Evolutionary conservation across 2,329 filamentous ascomycete genomes (phyloP), one percentile per base, ranked within the genome.

Genomic region (Verticillium klebahnii): DNA sequence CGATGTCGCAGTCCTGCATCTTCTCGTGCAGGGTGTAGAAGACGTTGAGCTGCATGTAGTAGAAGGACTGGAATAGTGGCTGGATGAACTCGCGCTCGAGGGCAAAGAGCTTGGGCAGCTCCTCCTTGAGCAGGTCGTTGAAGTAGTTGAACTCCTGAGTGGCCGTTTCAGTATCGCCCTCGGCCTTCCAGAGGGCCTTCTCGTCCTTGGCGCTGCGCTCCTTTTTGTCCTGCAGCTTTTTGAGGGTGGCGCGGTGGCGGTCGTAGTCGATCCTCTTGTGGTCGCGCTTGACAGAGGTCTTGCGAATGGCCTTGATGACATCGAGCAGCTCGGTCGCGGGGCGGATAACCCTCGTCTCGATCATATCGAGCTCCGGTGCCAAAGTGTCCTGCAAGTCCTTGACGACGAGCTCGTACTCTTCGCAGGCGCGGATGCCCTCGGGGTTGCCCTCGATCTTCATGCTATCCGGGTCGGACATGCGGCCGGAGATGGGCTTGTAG

Each of bases 21-120:
- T 89, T 92, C 77, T 98, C 94, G 75, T 99, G 95, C 60, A 99
- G 83, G 1, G 95, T 99, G 78, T 99, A 99, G 76, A 98, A 99
- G 67, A 99, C 92, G 76, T 99, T 99, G 67, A 99, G 86, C 77
- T 99, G 95, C 95, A 99, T 99, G 82, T 98, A 99, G 79, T 99
- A 99, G 80, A 99, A 99, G 11, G 92, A 96, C 75, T 98, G 95
- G 83, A 99, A 99, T 8, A 99, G 86, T 2, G 95, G 95, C 68
- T 92, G 89, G 75, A 99, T 99, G 75, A 99, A 98, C 75, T 98
- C 90, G 66, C 89, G 86, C 76, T 99, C 95, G 19, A 99, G 86
- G 8, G 80, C 76, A 76, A 99, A 99, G 12, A 99, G 85, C 75
- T 93, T 92, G 32, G 95, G 95, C 65, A 99, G 81, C 78, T 99